Percentiles rank a stretch among this genome's conserved stretches.
phyloP scores from a whole-genome alignment of 306 rosid species.

The Phaseolus lunatus region DNA sequence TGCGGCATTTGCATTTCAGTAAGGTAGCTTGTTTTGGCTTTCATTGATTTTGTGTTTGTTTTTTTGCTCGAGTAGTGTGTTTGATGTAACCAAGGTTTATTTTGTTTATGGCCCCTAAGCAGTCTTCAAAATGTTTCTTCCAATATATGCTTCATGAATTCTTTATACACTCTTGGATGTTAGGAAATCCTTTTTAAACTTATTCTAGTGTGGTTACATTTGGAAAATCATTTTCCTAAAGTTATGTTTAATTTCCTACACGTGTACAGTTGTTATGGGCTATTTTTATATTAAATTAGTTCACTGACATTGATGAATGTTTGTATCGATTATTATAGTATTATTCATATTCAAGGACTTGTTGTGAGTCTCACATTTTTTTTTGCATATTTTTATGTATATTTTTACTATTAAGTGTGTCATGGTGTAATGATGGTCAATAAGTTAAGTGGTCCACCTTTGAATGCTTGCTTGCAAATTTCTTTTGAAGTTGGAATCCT shows the following conservation, averaged over 20 bases:
- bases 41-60: no score
- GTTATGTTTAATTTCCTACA: neutral
- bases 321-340: constrained; percentile 32
- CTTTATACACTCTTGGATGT: no score
- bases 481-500: constrained; percentile 88
- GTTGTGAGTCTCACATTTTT: constrained; percentile 8
- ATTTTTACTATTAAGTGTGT: neutral
- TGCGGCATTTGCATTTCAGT: no score
- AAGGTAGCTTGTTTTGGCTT: no score
- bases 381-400: constrained; percentile 17
- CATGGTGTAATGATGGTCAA: constrained; percentile 12
- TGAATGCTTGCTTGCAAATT: constrained; percentile 57
- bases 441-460: constrained; percentile 32
- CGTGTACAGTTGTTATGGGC: neutral
- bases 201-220: no score
- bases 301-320: constrained; percentile 15
- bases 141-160: no score
- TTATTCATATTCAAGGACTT: constrained; percentile 17
- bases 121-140: no score
- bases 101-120: no score
- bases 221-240: no score
- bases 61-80: no score
- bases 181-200: no score
- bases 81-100: no score
- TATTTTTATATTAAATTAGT: neutral